Conservation (phyloP, 352 stramenopile species). For the Phytophthora sp. region DNA sequence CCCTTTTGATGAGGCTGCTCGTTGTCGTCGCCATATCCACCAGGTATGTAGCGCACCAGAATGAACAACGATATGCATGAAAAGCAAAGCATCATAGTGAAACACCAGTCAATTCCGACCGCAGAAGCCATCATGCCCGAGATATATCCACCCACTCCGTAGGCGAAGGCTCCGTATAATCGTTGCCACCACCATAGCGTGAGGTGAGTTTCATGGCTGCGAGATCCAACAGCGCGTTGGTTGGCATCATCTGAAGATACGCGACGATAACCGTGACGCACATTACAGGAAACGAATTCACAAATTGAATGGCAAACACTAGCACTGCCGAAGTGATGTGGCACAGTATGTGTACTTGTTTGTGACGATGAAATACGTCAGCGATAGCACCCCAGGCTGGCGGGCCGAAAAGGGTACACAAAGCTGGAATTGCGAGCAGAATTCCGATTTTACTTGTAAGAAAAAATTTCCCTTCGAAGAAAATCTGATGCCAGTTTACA, state of each 20-base stretch:
- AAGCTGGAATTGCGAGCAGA: constrained; percentile 49
- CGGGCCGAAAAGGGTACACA: constrained; percentile 51
- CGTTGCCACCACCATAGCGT: constrained; percentile 51
- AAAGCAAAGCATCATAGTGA: constrained; percentile 50
- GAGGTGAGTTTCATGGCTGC: constrained; percentile 52
- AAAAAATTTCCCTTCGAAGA: constrained; percentile 30
- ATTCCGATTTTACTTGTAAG: constrained; percentile 58
- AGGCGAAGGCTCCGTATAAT: constrained; percentile 58
- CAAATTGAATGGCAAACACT: constrained; percentile 51
- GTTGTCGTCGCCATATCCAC: constrained; percentile 13
- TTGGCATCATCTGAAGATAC: constrained; percentile 49
- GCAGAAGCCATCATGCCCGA: constrained; percentile 42
- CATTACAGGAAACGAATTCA: constrained; percentile 39
- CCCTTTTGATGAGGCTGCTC: constrained; percentile 19
- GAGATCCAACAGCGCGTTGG: constrained; percentile 53
- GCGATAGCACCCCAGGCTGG: constrained; percentile 57
- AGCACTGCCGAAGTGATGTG: constrained; percentile 45
- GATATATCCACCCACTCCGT: constrained; percentile 55
- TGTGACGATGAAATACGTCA: constrained; percentile 48
- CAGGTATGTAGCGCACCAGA: constrained; percentile 47
- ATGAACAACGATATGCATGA: constrained; percentile 43
- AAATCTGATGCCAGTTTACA: constrained; percentile 16
- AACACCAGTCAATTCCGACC: constrained; percentile 54
- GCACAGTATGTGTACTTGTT: constrained; percentile 51
- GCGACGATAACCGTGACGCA: constrained; percentile 35